A percentile compares a stretch with the other conserved stretches of the same genome.
Evolutionary conservation across 1,139 yeast genomes (phyloP).

Genomic region (Kazachstania sp.): DNA sequence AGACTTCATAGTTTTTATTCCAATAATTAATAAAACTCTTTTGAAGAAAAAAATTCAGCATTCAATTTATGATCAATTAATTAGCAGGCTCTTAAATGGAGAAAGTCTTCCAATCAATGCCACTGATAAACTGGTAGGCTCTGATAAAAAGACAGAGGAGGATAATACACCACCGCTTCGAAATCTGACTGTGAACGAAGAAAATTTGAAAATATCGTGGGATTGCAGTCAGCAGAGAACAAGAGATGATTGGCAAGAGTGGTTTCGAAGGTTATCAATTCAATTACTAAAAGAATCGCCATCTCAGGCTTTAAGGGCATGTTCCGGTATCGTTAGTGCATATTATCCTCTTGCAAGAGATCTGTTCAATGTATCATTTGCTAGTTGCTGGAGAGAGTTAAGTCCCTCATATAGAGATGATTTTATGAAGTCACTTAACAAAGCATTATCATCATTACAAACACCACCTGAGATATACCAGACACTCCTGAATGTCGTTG

Average conservation of each 20-base stretch:
- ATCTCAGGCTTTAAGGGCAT: slow-evolving; percentile 88
- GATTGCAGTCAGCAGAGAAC: slow-evolving; percentile 84
- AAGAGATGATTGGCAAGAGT: slow-evolving; percentile 95
- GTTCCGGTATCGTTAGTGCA: slow-evolving; percentile 82
- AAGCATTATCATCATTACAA: slow-evolving; percentile 81
- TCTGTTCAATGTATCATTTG: slow-evolving; percentile 88
- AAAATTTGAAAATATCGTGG: slow-evolving; percentile 64
- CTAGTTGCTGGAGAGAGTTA: slow-evolving; percentile 91
- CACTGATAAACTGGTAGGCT: slow-evolving; percentile 58
- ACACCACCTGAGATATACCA: slow-evolving; percentile 96
- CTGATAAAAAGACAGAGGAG: slow-evolving; percentile 46
- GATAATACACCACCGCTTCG: slow-evolving; percentile 65
- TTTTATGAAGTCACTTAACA: slow-evolving; percentile 72
- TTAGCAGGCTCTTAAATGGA: slow-evolving; percentile 69
- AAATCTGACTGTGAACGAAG: slow-evolving; percentile 52
- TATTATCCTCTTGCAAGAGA: slow-evolving; percentile 87
- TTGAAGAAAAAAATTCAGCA: slow-evolving; percentile 59
- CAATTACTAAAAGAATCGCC: slow-evolving; percentile 89
- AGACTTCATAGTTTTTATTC: slow-evolving; percentile 81
- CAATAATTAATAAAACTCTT: slow-evolving; percentile 69
- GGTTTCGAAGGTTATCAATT: slow-evolving; percentile 83
- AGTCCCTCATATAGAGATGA: slow-evolving; percentile 92
- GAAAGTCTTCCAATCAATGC: slow-evolving; percentile 81
- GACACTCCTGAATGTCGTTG: slow-evolving; percentile 79
- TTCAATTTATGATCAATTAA: slow-evolving; percentile 71